Conservation (phyloP, 2,329 filamentous ascomycete species). For the Fusarium neocosmosporiellum region DNA sequence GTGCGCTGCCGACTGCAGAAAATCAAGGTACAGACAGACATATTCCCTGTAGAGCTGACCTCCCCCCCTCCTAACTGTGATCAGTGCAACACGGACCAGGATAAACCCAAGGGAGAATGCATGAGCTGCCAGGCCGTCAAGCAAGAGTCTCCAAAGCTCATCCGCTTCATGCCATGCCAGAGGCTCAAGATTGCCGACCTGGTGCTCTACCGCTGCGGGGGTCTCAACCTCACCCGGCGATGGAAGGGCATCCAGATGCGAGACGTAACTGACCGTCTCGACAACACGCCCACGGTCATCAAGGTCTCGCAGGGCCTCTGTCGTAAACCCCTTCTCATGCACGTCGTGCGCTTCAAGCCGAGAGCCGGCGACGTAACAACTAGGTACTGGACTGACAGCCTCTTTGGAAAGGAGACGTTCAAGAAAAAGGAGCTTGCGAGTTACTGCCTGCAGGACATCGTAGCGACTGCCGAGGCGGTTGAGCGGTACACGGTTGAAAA, state of each 20-base stretch:
- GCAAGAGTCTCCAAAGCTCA: constrained; percentile 57
- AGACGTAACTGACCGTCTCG: constrained; percentile 53
- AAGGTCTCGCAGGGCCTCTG: constrained; percentile 54
- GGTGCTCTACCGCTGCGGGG: constrained; percentile 55
- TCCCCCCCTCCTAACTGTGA: constrained; percentile 1
- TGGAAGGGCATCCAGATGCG: constrained; percentile 55
- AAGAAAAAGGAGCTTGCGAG: constrained; percentile 49
- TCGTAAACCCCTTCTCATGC: constrained; percentile 49
- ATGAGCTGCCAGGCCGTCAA: constrained; percentile 53
- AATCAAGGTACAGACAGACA: constrained; percentile 28
- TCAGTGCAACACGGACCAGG: constrained; percentile 53
- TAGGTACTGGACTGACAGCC: constrained; percentile 52
- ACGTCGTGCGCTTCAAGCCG: constrained; percentile 56
- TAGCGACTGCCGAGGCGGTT: constrained; percentile 49
- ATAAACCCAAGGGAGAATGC: constrained; percentile 51
- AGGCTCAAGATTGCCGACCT: constrained; percentile 57
- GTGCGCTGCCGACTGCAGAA: constrained; percentile 39
- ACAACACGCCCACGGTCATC: constrained; percentile 47
- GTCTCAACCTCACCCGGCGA: constrained; percentile 56
- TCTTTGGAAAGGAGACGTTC: constrained; percentile 36
- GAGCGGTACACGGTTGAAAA: constrained; percentile 50
- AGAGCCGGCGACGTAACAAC: constrained; percentile 50
- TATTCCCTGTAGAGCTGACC: not conserved
- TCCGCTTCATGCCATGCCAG: constrained; percentile 58
- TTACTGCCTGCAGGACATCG: constrained; percentile 55